These are phyloP conservation scores for Poronia punctata DNA, from an alignment of 495 filamentous ascomycete species.

Conservation along the genomic window DNA sequence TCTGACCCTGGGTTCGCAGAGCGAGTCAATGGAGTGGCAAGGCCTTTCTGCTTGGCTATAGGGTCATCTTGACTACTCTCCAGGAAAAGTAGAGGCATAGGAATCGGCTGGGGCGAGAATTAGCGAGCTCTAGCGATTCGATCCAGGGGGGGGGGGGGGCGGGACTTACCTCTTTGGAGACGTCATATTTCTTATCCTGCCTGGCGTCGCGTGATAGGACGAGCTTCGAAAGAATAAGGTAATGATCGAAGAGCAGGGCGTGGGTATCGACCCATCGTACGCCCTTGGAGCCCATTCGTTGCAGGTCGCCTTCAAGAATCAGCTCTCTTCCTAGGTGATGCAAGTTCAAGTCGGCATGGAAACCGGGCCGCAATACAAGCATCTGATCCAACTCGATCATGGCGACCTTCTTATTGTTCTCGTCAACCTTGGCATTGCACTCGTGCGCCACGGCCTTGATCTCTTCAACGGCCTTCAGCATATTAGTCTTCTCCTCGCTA, in stretches of 20 bases:
- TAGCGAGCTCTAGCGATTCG: neutral
- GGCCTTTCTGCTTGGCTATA: conserved; percentile 77
- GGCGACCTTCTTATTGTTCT: conserved; percentile 87
- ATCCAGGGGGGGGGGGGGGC: no score
- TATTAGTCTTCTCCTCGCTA: conserved; percentile 82
- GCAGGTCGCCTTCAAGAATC: conserved; percentile 82
- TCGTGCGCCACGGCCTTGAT: conserved; percentile 87
- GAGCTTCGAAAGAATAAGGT: conserved; percentile 84
- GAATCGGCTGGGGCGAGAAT: conserved; percentile 60
- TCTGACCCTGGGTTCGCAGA: conserved; percentile 40
- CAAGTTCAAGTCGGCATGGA: conserved; percentile 85
- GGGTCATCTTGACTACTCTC: conserved; percentile 90
- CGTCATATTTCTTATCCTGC: conserved; percentile 85
- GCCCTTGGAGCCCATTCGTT: conserved; percentile 75
- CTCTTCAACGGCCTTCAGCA: conserved; percentile 85
- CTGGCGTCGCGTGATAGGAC: conserved; percentile 58
- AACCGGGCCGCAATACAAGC: conserved; percentile 74
- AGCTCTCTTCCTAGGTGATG: conserved; percentile 87
- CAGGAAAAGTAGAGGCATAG: conserved; percentile 89
- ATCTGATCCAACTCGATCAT: conserved; percentile 77
- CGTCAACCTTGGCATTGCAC: conserved; percentile 89
- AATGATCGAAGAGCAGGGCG: conserved; percentile 92
- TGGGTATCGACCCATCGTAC: conserved; percentile 90
- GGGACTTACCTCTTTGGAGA: conserved; percentile 72
- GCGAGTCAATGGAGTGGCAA: conserved; percentile 58